phyloP scores from a whole-genome alignment of 768 basidiomycete genomes.

The Kwoniella dendrophila region DNA sequence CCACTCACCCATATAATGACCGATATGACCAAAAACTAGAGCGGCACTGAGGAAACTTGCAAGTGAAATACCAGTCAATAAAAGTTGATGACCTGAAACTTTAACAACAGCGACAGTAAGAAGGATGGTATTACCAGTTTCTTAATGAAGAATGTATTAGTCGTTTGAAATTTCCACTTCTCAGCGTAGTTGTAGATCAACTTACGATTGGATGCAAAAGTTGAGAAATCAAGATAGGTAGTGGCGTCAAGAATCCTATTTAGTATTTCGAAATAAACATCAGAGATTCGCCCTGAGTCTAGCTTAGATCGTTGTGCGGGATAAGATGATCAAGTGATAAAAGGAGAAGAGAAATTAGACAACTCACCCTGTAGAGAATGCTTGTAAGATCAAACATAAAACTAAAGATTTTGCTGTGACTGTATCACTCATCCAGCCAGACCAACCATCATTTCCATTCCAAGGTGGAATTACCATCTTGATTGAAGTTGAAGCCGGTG shows the following conservation, averaged over 20 bases:
- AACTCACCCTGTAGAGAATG: conserved; percentile 44
- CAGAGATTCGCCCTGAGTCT: background rate
- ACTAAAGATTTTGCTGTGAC: conserved; percentile 30
- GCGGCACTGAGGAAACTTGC: conserved; percentile 37
- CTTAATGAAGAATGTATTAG: conserved; percentile 11
- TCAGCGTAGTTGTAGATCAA: no score
- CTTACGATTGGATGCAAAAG: conserved; percentile 48
- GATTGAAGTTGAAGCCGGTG: background rate
- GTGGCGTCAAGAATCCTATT: conserved; percentile 45
- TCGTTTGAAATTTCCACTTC: no score
- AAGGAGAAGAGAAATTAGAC: background rate
- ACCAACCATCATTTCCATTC: conserved; percentile 25
- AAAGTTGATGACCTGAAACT: conserved; percentile 19
- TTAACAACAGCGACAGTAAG: conserved; percentile 40
- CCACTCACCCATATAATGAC: conserved; percentile 40
- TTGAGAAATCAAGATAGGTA: conserved; percentile 45
- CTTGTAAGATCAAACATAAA: conserved; percentile 34
- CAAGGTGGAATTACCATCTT: conserved; percentile 22
- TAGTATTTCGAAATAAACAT: no score
- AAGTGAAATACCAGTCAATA: conserved; percentile 42
- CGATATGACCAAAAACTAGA: conserved; percentile 42
- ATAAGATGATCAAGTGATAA: background rate
- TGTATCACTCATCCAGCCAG: conserved; percentile 32
- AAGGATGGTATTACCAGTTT: conserved; percentile 50
- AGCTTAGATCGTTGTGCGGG: background rate